Evolutionary conservation across 106 monocot genomes (phyloP).

Genomic region (Agapanthus africanus): DNA sequence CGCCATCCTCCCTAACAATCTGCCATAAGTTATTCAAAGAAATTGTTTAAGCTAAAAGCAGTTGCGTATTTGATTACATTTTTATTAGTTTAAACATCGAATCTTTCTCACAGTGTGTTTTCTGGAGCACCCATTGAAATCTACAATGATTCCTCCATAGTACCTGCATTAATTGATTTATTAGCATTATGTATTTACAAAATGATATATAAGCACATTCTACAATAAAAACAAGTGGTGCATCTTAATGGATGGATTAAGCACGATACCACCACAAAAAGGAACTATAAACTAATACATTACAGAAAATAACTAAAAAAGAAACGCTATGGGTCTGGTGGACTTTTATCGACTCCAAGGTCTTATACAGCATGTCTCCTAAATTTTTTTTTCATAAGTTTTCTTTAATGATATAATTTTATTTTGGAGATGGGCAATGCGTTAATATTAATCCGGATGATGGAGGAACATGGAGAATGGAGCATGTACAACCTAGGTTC

Average conservation of each 20-base stretch:
- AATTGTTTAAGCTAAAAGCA: not conserved
- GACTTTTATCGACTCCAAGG: too few species aligned
- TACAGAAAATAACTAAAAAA: too few species aligned
- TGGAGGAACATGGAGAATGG: too few species aligned
- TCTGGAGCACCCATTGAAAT: slow-evolving; percentile 37
- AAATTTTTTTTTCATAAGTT: too few species aligned
- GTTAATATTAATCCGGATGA: too few species aligned
- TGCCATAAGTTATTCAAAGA: slow-evolving; percentile 1
- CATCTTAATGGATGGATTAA: too few species aligned
- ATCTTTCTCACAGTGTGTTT: slow-evolving; percentile 51
- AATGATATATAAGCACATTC: not conserved
- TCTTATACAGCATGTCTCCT: too few species aligned
- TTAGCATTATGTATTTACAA: not conserved
- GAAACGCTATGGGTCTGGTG: too few species aligned
- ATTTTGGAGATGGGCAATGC: too few species aligned
- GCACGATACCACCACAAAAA: not conserved
- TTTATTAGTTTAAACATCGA: not conserved
- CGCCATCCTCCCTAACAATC: slow-evolving; percentile 50
- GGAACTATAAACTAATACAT: not conserved
- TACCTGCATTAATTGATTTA: slow-evolving; percentile 31
- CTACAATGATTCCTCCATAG: slow-evolving; percentile 44
- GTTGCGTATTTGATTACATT: not conserved
- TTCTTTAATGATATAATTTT: too few species aligned
- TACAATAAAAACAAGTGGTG: too few species aligned
- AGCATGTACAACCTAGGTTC: too few species aligned